Percentiles rank a stretch among this genome's conserved stretches.
These are phyloP conservation scores for Diaporthe sp. DNA, from an alignment of 2,329 filamentous ascomycete genomes.

Conservation along the genomic window DNA sequence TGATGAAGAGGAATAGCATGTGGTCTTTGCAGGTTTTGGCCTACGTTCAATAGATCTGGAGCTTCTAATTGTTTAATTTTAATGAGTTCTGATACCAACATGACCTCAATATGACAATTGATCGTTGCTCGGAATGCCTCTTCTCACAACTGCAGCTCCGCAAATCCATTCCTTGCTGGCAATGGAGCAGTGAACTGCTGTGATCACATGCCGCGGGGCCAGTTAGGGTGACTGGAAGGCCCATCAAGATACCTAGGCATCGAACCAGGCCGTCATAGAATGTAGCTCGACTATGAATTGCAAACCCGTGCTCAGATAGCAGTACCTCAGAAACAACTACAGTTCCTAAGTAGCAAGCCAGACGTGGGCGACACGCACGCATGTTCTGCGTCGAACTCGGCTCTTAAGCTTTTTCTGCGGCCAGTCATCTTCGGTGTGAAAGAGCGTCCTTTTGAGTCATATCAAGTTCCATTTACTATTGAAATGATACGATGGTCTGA, in stretches of 20 bases:
- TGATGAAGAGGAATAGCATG: conserved; percentile 30
- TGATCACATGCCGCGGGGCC: neutral
- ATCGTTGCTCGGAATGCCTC: neutral
- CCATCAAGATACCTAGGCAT: neutral
- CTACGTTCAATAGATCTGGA: neutral
- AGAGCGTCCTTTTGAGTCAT: too few species aligned
- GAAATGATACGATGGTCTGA: too few species aligned
- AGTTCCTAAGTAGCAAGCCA: neutral
- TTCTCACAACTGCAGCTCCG: neutral
- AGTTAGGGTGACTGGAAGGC: neutral
- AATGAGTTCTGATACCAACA: neutral
- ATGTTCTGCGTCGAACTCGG: too few species aligned
- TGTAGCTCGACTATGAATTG: neutral
- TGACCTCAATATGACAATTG: neutral
- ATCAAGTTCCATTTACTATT: too few species aligned
- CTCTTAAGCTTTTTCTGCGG: too few species aligned
- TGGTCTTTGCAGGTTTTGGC: neutral
- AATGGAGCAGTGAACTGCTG: neutral
- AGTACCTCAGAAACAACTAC: neutral
- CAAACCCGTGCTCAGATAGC: neutral
- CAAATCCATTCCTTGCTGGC: neutral
- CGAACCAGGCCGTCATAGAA: neutral
- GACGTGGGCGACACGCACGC: too few species aligned
- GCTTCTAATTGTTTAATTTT: neutral
- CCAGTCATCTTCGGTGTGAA: too few species aligned